These are phyloP conservation scores for Mesembryanthemum crystallinum DNA, from an alignment of 148 eudicot species.

Conservation along the genomic window DNA sequence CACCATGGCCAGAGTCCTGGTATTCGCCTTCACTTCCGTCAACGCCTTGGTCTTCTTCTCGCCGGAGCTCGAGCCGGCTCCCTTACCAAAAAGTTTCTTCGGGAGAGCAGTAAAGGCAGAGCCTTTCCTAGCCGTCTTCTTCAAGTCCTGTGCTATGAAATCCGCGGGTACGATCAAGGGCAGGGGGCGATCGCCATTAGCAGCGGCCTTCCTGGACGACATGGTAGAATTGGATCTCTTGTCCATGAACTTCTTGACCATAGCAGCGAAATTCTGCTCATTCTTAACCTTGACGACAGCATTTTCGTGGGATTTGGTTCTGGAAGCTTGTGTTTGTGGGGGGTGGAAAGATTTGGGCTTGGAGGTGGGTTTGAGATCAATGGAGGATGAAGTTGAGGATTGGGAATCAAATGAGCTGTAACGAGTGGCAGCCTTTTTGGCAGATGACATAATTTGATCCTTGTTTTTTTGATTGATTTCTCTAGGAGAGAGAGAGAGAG, in stretches of 20 bases:
- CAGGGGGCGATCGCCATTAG: neutral
- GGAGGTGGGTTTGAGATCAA: conserved; percentile 34
- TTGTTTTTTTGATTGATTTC: neutral
- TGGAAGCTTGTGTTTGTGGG: neutral
- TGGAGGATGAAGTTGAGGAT: conserved; percentile 44
- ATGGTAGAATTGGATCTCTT: conserved; percentile 29
- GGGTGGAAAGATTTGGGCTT: conserved; percentile 7
- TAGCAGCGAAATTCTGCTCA: conserved; percentile 49
- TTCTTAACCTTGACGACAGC: conserved; percentile 35
- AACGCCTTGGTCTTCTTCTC: conserved; percentile 50
- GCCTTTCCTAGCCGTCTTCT: conserved; percentile 40
- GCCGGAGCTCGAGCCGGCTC: conserved; percentile 23
- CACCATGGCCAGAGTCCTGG: conserved; percentile 84
- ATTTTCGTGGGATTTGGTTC: conserved; percentile 26
- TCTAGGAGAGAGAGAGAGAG: neutral
- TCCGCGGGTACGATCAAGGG: conserved; percentile 43
- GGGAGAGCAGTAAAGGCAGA: conserved; percentile 40
- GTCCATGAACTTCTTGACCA: conserved; percentile 77
- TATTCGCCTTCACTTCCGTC: conserved; percentile 72
- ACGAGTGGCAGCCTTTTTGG: conserved; percentile 42
- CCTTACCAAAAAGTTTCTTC: conserved; percentile 58
- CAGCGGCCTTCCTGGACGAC: neutral
- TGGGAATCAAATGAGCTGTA: conserved; percentile 51
- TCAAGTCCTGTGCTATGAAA: conserved; percentile 62
- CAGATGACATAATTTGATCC: conserved; percentile 13